Percentiles rank a stretch among this genome's conserved stretches.
phyloP scores from a whole-genome alignment of 2,329 filamentous ascomycete species.

The Aspergillus pseudotamarii region DNA sequence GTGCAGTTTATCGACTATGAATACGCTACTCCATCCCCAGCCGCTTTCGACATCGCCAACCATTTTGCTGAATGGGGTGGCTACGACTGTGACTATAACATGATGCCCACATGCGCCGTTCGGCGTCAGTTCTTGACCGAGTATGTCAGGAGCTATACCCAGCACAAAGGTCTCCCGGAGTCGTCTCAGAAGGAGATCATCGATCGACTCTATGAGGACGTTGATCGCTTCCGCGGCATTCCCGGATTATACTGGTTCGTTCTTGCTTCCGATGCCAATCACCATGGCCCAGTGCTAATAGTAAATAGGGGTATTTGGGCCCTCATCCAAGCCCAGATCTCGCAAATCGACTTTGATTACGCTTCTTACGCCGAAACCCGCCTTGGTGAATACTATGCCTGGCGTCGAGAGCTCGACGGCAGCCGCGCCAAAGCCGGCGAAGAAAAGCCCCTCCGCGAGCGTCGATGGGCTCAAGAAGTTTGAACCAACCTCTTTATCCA shows the following conservation, averaged over 20 bases:
- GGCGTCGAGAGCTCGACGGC: slow-evolving; percentile 75
- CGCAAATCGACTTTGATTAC: slow-evolving; percentile 96
- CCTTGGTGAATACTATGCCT: slow-evolving; percentile 89
- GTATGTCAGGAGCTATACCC: slow-evolving; percentile 77
- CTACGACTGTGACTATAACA: slow-evolving; percentile 88
- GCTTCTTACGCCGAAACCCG: slow-evolving; percentile 84
- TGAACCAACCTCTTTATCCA: slow-evolving; percentile 14
- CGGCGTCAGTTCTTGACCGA: slow-evolving; percentile 79
- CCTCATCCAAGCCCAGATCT: slow-evolving; percentile 90
- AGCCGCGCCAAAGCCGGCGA: slow-evolving; percentile 57
- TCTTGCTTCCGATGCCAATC: background rate
- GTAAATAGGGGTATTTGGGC: slow-evolving; percentile 88
- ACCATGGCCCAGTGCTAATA: slow-evolving; percentile 2
- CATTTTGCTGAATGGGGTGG: slow-evolving; percentile 99
- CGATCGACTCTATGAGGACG: slow-evolving; percentile 72
- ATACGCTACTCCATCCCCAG: slow-evolving; percentile 90
- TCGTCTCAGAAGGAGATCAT: slow-evolving; percentile 63
- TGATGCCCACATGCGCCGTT: slow-evolving; percentile 76
- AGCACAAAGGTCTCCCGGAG: slow-evolving; percentile 44
- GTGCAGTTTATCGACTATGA: slow-evolving; percentile 98
- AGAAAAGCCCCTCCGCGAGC: slow-evolving; percentile 74
- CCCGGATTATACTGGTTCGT: slow-evolving; percentile 76
- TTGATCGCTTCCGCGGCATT: slow-evolving; percentile 84
- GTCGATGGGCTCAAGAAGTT: slow-evolving; percentile 71
- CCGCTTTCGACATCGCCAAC: slow-evolving; percentile 95